phyloP scores from a whole-genome alignment of 495 filamentous ascomycete genomes.

The Talaromyces trachyspermus region DNA sequence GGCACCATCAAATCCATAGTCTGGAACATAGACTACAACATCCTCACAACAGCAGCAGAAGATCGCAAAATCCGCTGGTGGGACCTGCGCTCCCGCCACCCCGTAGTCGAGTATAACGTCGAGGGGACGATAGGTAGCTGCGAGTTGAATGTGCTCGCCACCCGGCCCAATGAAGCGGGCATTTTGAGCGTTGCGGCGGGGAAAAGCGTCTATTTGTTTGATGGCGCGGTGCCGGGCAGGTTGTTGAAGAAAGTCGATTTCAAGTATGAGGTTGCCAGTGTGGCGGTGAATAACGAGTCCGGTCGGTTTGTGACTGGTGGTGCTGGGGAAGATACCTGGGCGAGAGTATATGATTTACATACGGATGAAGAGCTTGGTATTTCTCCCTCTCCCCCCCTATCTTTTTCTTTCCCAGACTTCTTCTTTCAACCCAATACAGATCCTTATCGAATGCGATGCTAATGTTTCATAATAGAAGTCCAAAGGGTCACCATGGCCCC shows the following conservation, averaged over 20 bases:
- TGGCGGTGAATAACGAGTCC: slow-evolving; percentile 74
- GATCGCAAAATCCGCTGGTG: slow-evolving; percentile 93
- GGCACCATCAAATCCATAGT: slow-evolving; percentile 91
- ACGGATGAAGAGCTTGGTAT: slow-evolving; percentile 66
- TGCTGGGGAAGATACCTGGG: slow-evolving; percentile 81
- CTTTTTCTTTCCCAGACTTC: not conserved
- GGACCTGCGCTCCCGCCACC: slow-evolving; percentile 67
- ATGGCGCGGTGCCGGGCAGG: slow-evolving; percentile 58
- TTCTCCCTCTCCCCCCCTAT: slow-evolving; percentile 5
- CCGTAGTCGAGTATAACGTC: slow-evolving; percentile 63
- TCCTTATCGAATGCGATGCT: no score
- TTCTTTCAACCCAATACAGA: no score
- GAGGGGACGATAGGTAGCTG: slow-evolving; percentile 84
- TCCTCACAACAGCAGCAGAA: slow-evolving; percentile 81
- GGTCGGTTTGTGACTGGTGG: slow-evolving; percentile 82
- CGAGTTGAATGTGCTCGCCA: slow-evolving; percentile 60
- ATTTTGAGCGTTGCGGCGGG: slow-evolving; percentile 60
- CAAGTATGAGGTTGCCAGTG: slow-evolving; percentile 77
- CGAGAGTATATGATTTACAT: slow-evolving; percentile 82
- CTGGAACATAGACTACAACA: slow-evolving; percentile 80
- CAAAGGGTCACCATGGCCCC: slow-evolving; percentile 94
- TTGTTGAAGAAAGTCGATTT: slow-evolving; percentile 72
- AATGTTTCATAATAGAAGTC: slow-evolving; percentile 47
- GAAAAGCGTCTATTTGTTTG: slow-evolving; percentile 88
- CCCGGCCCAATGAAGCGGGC: slow-evolving; percentile 32